Evolutionary conservation across 2,329 filamentous ascomycete genomes (phyloP).

Genomic region (Raffaelea albimanens): DNA sequence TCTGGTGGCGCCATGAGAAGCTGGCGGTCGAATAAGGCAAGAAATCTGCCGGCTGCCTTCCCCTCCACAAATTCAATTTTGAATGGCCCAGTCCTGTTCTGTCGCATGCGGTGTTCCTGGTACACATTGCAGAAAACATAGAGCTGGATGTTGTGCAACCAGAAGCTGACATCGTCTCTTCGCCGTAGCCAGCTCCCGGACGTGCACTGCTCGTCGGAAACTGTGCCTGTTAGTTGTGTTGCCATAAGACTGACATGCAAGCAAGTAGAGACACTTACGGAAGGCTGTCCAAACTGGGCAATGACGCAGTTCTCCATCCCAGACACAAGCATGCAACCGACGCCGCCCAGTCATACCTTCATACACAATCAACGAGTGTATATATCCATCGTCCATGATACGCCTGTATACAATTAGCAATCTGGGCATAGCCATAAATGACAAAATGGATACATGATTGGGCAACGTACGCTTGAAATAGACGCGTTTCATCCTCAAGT

Average conservation of each 20-base stretch:
- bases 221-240: constrained; percentile 20
- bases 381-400: constrained; percentile 45
- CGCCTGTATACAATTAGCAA: no score
- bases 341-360: constrained; percentile 35
- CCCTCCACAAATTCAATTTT: constrained; percentile 40
- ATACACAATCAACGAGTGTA: constrained; percentile 45
- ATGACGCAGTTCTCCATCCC: constrained; percentile 41
- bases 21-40: constrained; percentile 26
- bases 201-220: constrained; percentile 37
- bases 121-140: constrained; percentile 53
- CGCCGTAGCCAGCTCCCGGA: constrained; percentile 42
- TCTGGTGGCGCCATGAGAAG: constrained; percentile 1
- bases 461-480: constrained; percentile 46
- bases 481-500: constrained; percentile 36
- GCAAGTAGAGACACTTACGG: constrained; percentile 26
- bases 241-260: neutral
- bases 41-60: constrained; percentile 30
- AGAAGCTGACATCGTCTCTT: constrained; percentile 35
- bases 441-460: no score
- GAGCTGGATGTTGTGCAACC: constrained; percentile 43
- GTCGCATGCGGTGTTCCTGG: constrained; percentile 40
- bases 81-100: constrained; percentile 36
- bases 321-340: constrained; percentile 47
- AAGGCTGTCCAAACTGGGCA: constrained; percentile 59
- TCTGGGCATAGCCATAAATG: no score